A percentile compares a stretch with the other conserved stretches of the same genome.
These are phyloP conservation scores for Neopestalotiopsis sp. DNA, from an alignment of 2,329 filamentous ascomycete genomes.

Conservation along the genomic window DNA sequence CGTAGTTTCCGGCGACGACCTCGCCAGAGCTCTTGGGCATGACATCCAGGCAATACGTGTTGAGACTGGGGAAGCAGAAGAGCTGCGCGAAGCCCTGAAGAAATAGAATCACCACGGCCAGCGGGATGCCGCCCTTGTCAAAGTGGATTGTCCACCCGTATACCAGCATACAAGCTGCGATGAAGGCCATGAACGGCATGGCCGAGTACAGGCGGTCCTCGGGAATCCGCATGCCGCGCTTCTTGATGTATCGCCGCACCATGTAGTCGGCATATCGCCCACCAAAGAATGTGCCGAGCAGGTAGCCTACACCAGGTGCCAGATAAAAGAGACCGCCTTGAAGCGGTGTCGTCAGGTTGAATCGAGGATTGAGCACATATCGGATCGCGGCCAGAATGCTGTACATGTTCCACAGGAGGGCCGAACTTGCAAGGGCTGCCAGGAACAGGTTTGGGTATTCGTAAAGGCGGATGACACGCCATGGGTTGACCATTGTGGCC, in stretches of 20 bases:
- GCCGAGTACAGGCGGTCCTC: slow-evolving; percentile 72
- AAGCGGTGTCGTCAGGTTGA: slow-evolving; percentile 65
- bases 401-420: slow-evolving; percentile 77
- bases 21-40: slow-evolving; percentile 75
- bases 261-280: slow-evolving; percentile 52
- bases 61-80: slow-evolving; percentile 77
- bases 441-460: slow-evolving; percentile 73
- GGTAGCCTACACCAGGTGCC: slow-evolving; percentile 69
- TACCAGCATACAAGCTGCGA: slow-evolving; percentile 69
- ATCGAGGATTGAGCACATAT: slow-evolving; percentile 73
- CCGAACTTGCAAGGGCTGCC: slow-evolving; percentile 61
- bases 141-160: slow-evolving; percentile 61
- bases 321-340: slow-evolving; percentile 73
- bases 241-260: slow-evolving; percentile 45
- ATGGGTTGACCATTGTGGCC: slow-evolving; percentile 69
- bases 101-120: slow-evolving; percentile 77
- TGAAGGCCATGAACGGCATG: slow-evolving; percentile 64
- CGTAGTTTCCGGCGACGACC: slow-evolving; percentile 81
- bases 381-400: slow-evolving; percentile 65
- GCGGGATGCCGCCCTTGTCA: slow-evolving; percentile 55
- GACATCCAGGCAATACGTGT: slow-evolving; percentile 84
- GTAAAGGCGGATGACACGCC: slow-evolving; percentile 67
- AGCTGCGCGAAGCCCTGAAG: slow-evolving; percentile 76
- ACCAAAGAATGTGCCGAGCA: slow-evolving; percentile 69
- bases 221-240: slow-evolving; percentile 63